Percentiles rank a stretch among this genome's conserved stretches.
Evolutionary conservation across 257 asterid genomes (phyloP).

Genomic region (Apocynum venetum): DNA sequence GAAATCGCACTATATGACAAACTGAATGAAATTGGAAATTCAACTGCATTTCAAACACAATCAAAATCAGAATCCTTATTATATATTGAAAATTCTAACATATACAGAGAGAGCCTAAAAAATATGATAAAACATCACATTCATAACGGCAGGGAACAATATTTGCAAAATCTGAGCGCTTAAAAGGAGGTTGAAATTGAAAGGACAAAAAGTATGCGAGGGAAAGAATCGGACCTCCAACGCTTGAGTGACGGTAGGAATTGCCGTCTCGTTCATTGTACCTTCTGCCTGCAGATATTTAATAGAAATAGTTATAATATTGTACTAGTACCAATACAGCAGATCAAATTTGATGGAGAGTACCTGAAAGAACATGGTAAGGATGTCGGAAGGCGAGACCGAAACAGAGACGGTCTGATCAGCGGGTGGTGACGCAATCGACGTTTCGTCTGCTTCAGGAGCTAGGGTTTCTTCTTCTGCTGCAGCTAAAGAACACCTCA

Average conservation of each 20-base stretch:
- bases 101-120: not conserved
- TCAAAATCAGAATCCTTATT: not conserved
- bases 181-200: not conserved
- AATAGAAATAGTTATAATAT: not conserved
- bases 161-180: not conserved
- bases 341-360: not conserved
- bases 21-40: not conserved
- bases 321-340: not conserved
- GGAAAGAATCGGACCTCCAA: constrained; percentile 47
- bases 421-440: constrained; percentile 28
- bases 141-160: not conserved
- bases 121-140: not conserved
- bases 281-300: constrained; percentile 70
- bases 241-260: constrained; percentile 62
- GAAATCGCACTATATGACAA: not conserved
- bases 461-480: constrained; percentile 33
- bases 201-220: not conserved
- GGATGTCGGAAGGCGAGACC: constrained; percentile 81
- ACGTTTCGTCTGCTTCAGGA: constrained; percentile 24
- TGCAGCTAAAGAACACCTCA: constrained; percentile 31
- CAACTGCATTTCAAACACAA: not conserved
- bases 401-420: constrained; percentile 77
- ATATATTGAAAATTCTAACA: not conserved
- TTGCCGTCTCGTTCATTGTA: constrained; percentile 55
- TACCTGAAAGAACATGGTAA: constrained; percentile 86